These are phyloP conservation scores for Halophytophthora polymorphica DNA, from an alignment of 352 stramenopile genomes.

Conservation along the genomic window DNA sequence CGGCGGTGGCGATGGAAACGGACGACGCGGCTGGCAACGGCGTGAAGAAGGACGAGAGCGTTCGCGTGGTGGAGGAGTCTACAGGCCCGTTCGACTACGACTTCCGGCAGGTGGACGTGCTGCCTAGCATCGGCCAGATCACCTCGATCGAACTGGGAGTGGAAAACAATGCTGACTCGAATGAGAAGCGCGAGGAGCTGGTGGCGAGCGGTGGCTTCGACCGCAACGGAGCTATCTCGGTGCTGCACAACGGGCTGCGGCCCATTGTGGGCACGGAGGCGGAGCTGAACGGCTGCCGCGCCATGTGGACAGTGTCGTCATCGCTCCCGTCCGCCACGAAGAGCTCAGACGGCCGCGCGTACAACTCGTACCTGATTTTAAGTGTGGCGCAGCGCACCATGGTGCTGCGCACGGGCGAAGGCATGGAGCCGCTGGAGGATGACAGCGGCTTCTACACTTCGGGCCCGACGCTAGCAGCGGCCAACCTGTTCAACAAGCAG, in stretches of 20 bases:
- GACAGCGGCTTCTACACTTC: conserved; percentile 84
- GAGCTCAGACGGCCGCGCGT: conserved; percentile 49
- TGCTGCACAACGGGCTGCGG: conserved; percentile 74
- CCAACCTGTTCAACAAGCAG: conserved; percentile 79
- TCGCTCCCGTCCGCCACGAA: conserved; percentile 42
- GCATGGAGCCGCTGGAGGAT: conserved; percentile 81
- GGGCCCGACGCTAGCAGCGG: conserved; percentile 67
- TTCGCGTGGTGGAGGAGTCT: conserved; percentile 6
- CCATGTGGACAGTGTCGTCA: conserved; percentile 85
- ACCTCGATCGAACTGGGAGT: conserved; percentile 79
- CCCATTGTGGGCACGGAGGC: conserved; percentile 84
- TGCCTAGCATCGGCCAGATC: conserved; percentile 78
- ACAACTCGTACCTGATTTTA: conserved; percentile 81
- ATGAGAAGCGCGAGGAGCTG: conserved; percentile 74
- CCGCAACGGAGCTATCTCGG: conserved; percentile 61
- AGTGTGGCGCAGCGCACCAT: conserved; percentile 81
- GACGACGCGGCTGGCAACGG: conserved; percentile 9
- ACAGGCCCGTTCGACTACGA: conserved; percentile 43
- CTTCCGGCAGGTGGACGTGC: conserved; percentile 58
- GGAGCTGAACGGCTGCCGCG: conserved; percentile 75
- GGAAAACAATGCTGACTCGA: conserved; percentile 72
- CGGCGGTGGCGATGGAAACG: background rate
- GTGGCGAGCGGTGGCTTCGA: conserved; percentile 73
- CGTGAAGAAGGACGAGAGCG: conserved; percentile 17
- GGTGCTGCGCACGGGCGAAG: conserved; percentile 81